Base-by-base conservation (phyloP, 306 rosid species). In the Ormosia emarginata region DNA sequence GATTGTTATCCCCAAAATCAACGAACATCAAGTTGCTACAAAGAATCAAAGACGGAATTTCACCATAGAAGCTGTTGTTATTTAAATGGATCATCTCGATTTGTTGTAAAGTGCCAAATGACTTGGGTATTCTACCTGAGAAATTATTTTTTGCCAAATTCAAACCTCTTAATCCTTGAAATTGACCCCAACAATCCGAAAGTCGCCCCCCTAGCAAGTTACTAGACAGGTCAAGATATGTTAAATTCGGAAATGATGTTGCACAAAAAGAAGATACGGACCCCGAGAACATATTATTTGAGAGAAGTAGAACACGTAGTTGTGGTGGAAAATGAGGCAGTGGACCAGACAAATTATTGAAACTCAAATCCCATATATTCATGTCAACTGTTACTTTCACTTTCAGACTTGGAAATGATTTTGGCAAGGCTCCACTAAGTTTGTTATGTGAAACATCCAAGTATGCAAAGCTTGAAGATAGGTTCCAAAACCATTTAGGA, bases 371-470 rank as follows among this genome's bases (percentile, higher is more conserved):
- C 61, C 72, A 80, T 6, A 0, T 1, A 14, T 0, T 2, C 6
- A 1, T 1, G 1, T 0, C 0, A 4, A 0, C 4, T 9, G n/a
- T n/a, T n/a, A n/a, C n/a, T n/a, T 0, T 0, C 4, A 3, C 0
- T 2, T 15, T 7, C 3, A 8, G 4, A 2, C 0, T 4, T 3
- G 33, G 30, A 5, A 11, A 1, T 8, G 77, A 40, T 34, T 79
- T 68, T 46, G 71, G 73, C 30, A 81, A 17, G 3, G 13, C 2
- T 4, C 88, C 88, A 9, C 37, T 7, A 8, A 82, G 66, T 61
- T 14, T 14, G 49, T 82, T 86, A 4, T 41, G 18, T 1, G 89
- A 86, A 41, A 78, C 32, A 74, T 86, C 46, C 58, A 81, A 47
- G 56, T 58, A 46, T 4, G 0, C 33, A 58, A 46, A 46, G 30